phyloP scores from a whole-genome alignment of 331 rosid species.

The Cydonia oblonga region DNA sequence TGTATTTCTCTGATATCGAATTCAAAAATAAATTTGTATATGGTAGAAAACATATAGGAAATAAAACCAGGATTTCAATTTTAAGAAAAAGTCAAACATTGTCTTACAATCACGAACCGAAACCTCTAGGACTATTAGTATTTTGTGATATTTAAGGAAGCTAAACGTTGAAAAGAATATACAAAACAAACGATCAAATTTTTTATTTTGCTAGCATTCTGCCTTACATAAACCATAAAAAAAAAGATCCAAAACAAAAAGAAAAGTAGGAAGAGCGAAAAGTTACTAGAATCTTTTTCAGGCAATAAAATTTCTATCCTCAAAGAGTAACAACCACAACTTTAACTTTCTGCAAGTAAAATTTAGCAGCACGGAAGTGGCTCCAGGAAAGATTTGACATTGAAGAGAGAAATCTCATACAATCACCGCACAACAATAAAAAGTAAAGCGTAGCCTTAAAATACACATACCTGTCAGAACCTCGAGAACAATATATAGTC shows the following conservation, averaged over 20 bases:
- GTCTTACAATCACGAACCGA: neutral
- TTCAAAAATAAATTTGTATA: neutral
- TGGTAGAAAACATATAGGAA: neutral
- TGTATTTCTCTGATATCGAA: no score
- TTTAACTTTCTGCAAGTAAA: neutral
- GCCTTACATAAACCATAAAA: neutral
- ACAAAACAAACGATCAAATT: neutral
- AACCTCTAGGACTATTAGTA: neutral
- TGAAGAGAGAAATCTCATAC: neutral
- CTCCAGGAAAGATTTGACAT: slow-evolving; percentile 8
- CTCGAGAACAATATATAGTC: slow-evolving; percentile 67
- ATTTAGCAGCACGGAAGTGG: neutral
- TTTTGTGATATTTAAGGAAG: neutral
- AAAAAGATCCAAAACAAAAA: neutral
- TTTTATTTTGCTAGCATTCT: neutral
- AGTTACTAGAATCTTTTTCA: neutral
- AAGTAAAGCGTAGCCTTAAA: neutral
- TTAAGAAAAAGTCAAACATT: neutral
- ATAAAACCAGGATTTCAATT: neutral
- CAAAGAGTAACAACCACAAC: neutral
- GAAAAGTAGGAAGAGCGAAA: neutral
- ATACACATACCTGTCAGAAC: slow-evolving; percentile 77
- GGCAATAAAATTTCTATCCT: neutral
- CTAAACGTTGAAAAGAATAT: neutral
- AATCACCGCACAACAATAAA: neutral